Base-by-base conservation (phyloP, 179 eudicot genomes). In the Vitellaria paradoxa region DNA sequence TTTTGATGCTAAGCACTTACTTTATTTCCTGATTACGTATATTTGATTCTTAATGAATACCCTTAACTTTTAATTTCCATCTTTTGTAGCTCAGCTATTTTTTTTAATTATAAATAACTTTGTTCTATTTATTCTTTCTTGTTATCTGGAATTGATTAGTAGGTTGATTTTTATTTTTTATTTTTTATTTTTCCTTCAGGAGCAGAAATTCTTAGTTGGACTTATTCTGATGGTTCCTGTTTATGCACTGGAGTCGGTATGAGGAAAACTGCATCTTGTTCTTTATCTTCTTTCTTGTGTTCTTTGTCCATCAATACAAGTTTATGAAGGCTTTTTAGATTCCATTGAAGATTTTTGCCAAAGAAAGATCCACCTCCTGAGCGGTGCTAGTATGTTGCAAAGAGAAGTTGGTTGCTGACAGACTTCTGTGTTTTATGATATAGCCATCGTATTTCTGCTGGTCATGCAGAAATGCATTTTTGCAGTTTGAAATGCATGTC, bases 201-300 rank as follows among this genome's bases (percentile, higher is more conserved):
- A 93, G 87, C 99, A 95, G 90, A 93, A 91, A 85, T 95, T 95
- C 66, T 77, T 95, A 76, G 87, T 95, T 78, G 99, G 97, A 78
- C 98, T 95, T 71, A 89, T 95, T 78, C 85, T 96, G 72, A 93
- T 96, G 99, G 98, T 96, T 81, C 99, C 99, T 81, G 99, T 96
- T 46, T 96, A 96, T 93, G 97, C 99, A 65, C 63, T 91, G 76
- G 98, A 96, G 85, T 96, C 98, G 87, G 99, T 96, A 30, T 30
- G 87, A 68, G 37, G 37, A 81, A 79, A 64, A 59, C 52, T 40
- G 0, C 45, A 68, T 26, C 37, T 30, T 30, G 14, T 63, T 2
- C 40, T 8, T n/a, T 56, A 49, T 52, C 68, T 53, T 77, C 76
- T 65, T 5, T 26, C 42, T 55, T 30, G 5, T 59, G 5, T 59